Evolutionary conservation across 192 early-diverging fungal species (phyloP).

Genomic region (Chytriomyces sp.): DNA sequence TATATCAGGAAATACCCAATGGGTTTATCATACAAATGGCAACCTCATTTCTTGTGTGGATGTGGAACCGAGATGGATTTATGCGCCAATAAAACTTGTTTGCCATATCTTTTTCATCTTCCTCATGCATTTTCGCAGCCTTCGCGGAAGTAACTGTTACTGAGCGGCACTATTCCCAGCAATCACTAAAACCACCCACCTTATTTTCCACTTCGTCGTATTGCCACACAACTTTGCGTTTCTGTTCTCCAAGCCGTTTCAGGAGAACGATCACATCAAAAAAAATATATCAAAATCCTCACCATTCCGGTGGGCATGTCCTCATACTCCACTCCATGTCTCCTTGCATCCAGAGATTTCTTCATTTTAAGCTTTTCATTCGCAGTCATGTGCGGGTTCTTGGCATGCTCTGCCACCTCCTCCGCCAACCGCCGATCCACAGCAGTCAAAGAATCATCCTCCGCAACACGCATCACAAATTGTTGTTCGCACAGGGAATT

Average conservation of each 20-base stretch:
- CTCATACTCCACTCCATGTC: conserved; percentile 35
- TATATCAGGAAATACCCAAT: no score
- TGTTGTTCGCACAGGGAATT: conserved; percentile 28
- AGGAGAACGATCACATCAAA: not conserved
- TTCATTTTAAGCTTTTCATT: conserved; percentile 51
- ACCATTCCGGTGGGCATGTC: conserved; percentile 34
- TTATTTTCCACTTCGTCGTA: conserved; percentile 42
- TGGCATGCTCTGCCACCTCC: conserved; percentile 41
- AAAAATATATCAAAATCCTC: conserved; percentile 7
- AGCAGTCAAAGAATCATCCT: conserved; percentile 35
- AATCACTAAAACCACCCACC: conserved; percentile 8
- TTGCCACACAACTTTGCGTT: conserved; percentile 45
- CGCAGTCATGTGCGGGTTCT: conserved; percentile 47
- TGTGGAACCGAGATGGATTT: conserved; percentile 39
- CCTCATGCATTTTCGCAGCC: conserved; percentile 36
- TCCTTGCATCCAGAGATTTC: conserved; percentile 26
- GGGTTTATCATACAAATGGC: not conserved
- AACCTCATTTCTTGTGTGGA: conserved; percentile 40
- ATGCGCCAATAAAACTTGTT: conserved; percentile 20
- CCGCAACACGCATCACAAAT: conserved; percentile 34
- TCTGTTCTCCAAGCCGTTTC: conserved; percentile 10
- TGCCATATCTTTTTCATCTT: conserved; percentile 31
- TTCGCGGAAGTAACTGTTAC: not conserved
- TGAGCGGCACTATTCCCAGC: not conserved
- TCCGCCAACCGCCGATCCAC: conserved; percentile 40